Percentiles rank a stretch among this genome's conserved stretches.
Evolutionary conservation across 1,284 basidiomycete genomes (phyloP).

Genomic region (Stygiomarasmius scandens): DNA sequence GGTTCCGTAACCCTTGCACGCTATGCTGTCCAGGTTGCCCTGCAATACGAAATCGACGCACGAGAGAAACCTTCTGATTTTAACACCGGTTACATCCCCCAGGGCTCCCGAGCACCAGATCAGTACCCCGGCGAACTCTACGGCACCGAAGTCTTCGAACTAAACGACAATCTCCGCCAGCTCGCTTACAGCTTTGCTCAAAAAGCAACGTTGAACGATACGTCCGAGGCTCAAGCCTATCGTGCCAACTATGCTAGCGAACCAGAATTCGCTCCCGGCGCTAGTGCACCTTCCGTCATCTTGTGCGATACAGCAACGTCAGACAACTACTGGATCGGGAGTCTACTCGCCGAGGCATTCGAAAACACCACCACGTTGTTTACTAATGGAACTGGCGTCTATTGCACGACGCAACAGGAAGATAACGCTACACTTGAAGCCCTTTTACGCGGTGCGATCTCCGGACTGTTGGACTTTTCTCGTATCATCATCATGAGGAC

Average conservation of each 20-base stretch:
- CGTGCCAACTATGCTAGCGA: constrained; percentile 36
- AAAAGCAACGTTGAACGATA: constrained; percentile 40
- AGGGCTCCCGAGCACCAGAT: constrained; percentile 35
- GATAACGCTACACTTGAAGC: constrained; percentile 51
- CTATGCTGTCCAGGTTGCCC: constrained; percentile 46
- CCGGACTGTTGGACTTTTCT: constrained; percentile 43
- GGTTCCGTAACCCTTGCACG: constrained; percentile 46
- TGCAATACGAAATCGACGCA: constrained; percentile 50
- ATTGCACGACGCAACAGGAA: constrained; percentile 51
- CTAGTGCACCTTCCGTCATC: constrained; percentile 34
- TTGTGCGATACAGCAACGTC: constrained; percentile 43
- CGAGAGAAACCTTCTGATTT: constrained; percentile 47
- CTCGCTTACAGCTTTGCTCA: constrained; percentile 35
- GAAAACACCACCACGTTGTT: constrained; percentile 43
- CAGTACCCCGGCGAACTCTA: constrained; percentile 37
- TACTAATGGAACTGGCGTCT: constrained; percentile 40
- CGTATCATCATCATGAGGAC: constrained; percentile 50
- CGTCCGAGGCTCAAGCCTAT: constrained; percentile 31
- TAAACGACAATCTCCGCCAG: constrained; percentile 49
- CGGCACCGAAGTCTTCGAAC: constrained; percentile 54
- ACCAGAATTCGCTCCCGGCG: constrained; percentile 30
- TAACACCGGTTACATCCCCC: constrained; percentile 44
- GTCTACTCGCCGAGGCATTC: constrained; percentile 39
- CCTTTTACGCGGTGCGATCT: constrained; percentile 41
- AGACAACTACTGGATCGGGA: constrained; percentile 47